These are phyloP conservation scores for Atkinsonella texensis DNA, from an alignment of 2,329 filamentous ascomycete genomes.

Conservation along the genomic window DNA sequence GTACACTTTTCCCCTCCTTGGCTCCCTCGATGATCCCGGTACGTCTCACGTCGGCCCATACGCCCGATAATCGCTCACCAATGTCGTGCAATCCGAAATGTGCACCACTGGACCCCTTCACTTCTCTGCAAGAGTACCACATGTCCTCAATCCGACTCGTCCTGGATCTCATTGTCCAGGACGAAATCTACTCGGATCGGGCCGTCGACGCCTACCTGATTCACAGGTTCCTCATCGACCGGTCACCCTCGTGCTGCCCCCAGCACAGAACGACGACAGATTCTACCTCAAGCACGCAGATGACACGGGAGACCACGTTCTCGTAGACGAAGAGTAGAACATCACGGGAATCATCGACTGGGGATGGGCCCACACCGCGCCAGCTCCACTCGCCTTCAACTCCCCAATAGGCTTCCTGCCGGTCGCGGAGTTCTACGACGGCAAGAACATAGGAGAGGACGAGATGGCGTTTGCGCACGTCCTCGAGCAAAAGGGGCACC, in stretches of 20 bases:
- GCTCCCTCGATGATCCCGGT: conserved; percentile 20
- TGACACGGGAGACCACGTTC: conserved; percentile 36
- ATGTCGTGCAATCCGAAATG: conserved; percentile 16
- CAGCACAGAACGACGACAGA: conserved; percentile 12
- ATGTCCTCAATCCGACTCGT: conserved; percentile 20
- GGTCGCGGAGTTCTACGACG: conserved; percentile 28
- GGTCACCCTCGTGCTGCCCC: conserved; percentile 14
- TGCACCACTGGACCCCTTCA: conserved; percentile 23
- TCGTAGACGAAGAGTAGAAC: conserved; percentile 32
- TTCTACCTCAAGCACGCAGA: conserved; percentile 31
- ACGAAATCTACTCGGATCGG: conserved; percentile 23
- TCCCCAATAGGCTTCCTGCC: conserved; percentile 27
- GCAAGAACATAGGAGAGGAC: conserved; percentile 25
- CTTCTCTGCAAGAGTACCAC: conserved; percentile 24
- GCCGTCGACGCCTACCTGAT: conserved; percentile 27
- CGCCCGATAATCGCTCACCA: conserved; percentile 25
- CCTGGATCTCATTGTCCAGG: conserved; percentile 23
- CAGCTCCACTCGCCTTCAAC: conserved; percentile 27
- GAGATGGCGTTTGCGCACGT: conserved; percentile 23
- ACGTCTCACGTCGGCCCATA: conserved; percentile 21
- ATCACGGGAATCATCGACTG: conserved; percentile 38
- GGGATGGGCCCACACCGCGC: conserved; percentile 24
- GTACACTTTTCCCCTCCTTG: conserved; percentile 23
- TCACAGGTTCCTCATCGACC: conserved; percentile 29
- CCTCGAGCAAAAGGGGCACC: conserved; percentile 19